Base-by-base conservation (phyloP, 2,329 filamentous ascomycete species). In the Aotearoamyces nothofagi region DNA sequence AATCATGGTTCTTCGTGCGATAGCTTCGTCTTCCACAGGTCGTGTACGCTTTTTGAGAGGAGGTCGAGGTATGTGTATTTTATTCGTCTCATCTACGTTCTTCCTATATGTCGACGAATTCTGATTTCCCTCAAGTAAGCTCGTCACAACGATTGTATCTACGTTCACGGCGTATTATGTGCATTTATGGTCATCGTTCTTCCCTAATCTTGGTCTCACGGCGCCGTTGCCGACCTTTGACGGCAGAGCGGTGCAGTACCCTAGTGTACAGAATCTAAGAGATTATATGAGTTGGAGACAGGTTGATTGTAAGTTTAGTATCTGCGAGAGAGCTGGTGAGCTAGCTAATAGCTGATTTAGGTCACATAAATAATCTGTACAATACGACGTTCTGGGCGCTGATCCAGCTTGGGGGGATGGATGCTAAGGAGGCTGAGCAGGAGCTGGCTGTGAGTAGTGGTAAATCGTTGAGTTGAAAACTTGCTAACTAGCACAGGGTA, bases 231-330 rank as follows among this genome's bases (percentile, higher is more conserved):
- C 90, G 1, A 87, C 78, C 5, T 98, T 98, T 47, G 90, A 98
- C 52, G 87, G 86, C 1, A 66, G 90, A 28, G 84, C 84, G 10
- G 84, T 98, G 3, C 74, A 78, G 49, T 98, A 96, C 54, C 90
- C 90, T 0, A 80, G 69, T 32, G 63, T 78, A 5, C 63, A 68
- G 43, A 92, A 93, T 50, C 55, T 98, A 40, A 66, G 86, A 15
- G 90, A 98, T 56, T 98, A 98, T 52, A 72, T 98, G 64, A 86
- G 80, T 49, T 98, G 90, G 90, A 69, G 90, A 42, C 90, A 98
- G 54, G 90, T 81, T 24, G 90, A 98, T 52, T 96, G 90, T 90
- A 51, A 52, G 75, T 54, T 10, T 9, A n/a, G 13, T 17, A 17
- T 9, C 2, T 11, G 13, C 13, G 3, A 15, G 15, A 15, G 5